These are phyloP conservation scores for Clarkia xantiana DNA, from an alignment of 345 rosid species.

Conservation along the genomic window DNA sequence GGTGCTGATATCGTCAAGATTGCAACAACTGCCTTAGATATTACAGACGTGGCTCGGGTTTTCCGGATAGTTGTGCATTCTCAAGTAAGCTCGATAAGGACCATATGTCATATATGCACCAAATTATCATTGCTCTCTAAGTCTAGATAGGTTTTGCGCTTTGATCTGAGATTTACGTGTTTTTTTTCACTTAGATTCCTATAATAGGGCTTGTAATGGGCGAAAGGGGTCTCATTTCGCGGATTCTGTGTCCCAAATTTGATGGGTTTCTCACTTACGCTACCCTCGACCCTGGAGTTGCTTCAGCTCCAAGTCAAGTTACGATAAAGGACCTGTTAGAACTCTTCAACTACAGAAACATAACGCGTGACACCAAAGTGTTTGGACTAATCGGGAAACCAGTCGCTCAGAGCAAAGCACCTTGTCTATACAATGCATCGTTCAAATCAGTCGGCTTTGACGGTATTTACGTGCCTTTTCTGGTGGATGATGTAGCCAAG, in stretches of 20 bases:
- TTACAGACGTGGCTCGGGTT: constrained; percentile 74
- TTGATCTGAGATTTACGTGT: too few species aligned
- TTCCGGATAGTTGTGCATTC: constrained; percentile 72
- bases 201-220: constrained; percentile 85
- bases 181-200: constrained; percentile 48
- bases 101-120: neutral
- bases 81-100: constrained; percentile 46
- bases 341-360: constrained; percentile 63
- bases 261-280: constrained; percentile 91
- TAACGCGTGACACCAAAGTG: constrained; percentile 83
- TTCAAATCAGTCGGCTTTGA: constrained; percentile 68
- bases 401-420: constrained; percentile 90
- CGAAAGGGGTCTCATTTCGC: constrained; percentile 76
- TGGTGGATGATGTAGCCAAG: constrained; percentile 63
- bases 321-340: constrained; percentile 56
- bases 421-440: constrained; percentile 70
- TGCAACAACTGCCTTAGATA: constrained; percentile 78
- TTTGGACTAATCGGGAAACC: constrained; percentile 87
- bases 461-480: constrained; percentile 61
- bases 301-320: constrained; percentile 96
- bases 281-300: constrained; percentile 59
- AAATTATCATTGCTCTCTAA: too few species aligned
- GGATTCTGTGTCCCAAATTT: constrained; percentile 78
- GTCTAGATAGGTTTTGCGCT: too few species aligned
- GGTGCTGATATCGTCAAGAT: constrained; percentile 92